Conservation (phyloP, 768 basidiomycete genomes). For the Leucogyrophana mollusca region DNA sequence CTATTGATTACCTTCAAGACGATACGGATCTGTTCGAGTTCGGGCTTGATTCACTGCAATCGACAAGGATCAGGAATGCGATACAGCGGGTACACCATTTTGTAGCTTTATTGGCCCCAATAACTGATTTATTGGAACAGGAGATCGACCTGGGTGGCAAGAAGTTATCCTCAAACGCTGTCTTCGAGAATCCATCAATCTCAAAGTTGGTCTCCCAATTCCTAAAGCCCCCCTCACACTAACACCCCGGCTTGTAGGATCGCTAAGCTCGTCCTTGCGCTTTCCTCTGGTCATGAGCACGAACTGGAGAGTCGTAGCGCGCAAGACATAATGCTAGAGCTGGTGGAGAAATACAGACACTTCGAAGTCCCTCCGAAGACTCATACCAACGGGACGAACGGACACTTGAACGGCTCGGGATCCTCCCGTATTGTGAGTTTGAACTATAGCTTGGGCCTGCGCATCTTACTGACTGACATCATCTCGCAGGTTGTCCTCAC, state of each 20-base stretch:
- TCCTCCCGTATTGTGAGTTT: slow-evolving; percentile 13
- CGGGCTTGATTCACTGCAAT: slow-evolving; percentile 55
- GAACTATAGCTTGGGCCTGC: slow-evolving; percentile 4
- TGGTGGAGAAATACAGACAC: slow-evolving; percentile 43
- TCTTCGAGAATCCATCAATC: slow-evolving; percentile 51
- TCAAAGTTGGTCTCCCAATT: slow-evolving; percentile 18
- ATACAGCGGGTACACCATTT: slow-evolving; percentile 40
- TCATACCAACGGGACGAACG: slow-evolving; percentile 6
- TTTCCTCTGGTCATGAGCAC: slow-evolving; percentile 29
- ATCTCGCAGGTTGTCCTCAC: slow-evolving; percentile 37
- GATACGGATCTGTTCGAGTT: slow-evolving; percentile 44
- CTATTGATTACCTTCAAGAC: slow-evolving; percentile 15
- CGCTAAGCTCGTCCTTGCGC: slow-evolving; percentile 37
- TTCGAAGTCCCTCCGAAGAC: slow-evolving; percentile 6
- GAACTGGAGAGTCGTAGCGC: slow-evolving; percentile 19
- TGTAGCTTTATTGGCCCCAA: slow-evolving; percentile 21
- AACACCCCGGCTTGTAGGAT: slow-evolving; percentile 23
- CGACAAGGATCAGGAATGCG: slow-evolving; percentile 48
- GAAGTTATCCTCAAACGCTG: slow-evolving; percentile 29
- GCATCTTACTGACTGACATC: neutral
- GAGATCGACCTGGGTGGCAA: slow-evolving; percentile 19
- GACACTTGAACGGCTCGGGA: slow-evolving; percentile 9
- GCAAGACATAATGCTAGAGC: slow-evolving; percentile 40
- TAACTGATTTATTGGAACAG: slow-evolving; percentile 8
- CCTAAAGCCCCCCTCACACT: slow-evolving; percentile 2